Base-by-base conservation (phyloP, 2,329 filamentous ascomycete species). In the Iodosphaeria phyllophila region DNA sequence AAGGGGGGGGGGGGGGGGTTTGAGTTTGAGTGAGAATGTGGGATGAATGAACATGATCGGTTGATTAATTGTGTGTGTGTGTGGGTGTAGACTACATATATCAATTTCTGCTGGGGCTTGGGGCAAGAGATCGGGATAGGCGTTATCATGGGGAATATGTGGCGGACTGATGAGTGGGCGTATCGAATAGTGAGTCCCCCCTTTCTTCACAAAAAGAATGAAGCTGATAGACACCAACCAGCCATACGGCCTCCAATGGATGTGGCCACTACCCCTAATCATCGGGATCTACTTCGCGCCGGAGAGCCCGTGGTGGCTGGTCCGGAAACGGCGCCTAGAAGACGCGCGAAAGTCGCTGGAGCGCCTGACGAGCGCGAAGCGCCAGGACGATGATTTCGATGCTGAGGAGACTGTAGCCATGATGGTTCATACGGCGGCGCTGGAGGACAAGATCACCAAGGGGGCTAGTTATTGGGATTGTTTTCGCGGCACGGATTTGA, bases 351-450 rank as follows among this genome's bases (percentile, higher is more conserved):
- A 54, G 23, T 54, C 73, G 2, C 58, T 80, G 12, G 52, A 74
- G 24, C 67, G 74, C 4, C 53, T 80, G 12, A 78, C 74, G 5
- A 73, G 61, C 37, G 37, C 58, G 9, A 54, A 69, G 5, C 21
- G 20, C 33, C 55, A 57, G 27, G 72, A 80, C 31, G 73, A 68
- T 1, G 64, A 74, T 31, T 84, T 89, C 37, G 67, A 91, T 39
- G 66, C 76, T 8, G 76, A 91, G 32, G 79, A 89, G 50, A 89
- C 79, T 0, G 60, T 92, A 24, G 73, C 78, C 38, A 91, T 92
- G 79, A 92, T 92, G 77, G 69, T 82, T 2, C 79, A 91, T 43
- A 92, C 82, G 1, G 84, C 77, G 1, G 74, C 75, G 0, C 55
- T 91, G 8, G 83, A 92, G 45, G 63, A 78, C 41, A 62, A 65